Evolutionary conservation across 805 yeast species (phyloP), one percentile per base, ranked within the genome.

Genomic region (Starmera dryadoides): DNA sequence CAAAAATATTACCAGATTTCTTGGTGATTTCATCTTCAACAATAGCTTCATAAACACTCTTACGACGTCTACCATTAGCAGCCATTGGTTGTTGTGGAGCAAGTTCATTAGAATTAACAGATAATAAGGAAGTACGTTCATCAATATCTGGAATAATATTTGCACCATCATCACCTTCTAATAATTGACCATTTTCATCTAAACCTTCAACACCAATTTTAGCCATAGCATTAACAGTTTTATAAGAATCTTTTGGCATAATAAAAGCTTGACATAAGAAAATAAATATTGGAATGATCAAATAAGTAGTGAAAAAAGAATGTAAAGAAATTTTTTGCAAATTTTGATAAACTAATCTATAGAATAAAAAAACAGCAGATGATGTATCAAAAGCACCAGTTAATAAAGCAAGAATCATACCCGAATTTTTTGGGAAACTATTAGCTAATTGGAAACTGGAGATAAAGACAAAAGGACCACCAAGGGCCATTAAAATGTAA

Each of bases 361-460:
- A 91, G 10, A 75, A 49, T 49, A 87, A 66, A 55, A 89, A 89
- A 35, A 89, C 71, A 0, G 95, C 96, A n/a, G 94, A 79, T 2
- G 95, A 85, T 0, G 95, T 73, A 59, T 91, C 97, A 55, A 89
- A 88, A 0, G 96, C 88, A n/a, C 97, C 97, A 0, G 96, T 86
- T 37, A 89, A 63, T 15, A 86, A 60, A 0, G 96, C 95, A 47
- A 88, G 63, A 17, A 88, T 69, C 34, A 85, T 71, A 0, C 96
- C 96, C 4, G 95, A 82, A 50, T 75, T 77, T 32, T 75, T 73
- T 2, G 96, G 96, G 62, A 88, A 86, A 21, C 85, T 74, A 56
- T 88, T 89, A 6, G 96, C 85, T 56, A 89, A 68, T 54, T 89
- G 97, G 71, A 89, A 88, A 44, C 87, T 78, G 15, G 95, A 81